Base-by-base conservation (phyloP, 345 rosid genomes). In the Capsella bursapastoris region DNA sequence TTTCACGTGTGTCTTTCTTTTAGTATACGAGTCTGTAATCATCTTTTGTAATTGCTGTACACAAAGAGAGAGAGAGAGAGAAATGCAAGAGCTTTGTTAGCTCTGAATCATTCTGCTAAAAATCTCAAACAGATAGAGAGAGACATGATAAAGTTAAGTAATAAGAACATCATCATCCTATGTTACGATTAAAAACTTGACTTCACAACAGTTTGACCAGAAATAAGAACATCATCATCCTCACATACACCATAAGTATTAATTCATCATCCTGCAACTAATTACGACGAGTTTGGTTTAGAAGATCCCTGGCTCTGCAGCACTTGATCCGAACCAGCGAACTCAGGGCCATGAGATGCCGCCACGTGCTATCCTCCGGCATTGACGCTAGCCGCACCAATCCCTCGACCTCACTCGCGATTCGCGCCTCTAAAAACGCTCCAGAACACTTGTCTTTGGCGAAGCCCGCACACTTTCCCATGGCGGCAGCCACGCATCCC, bases 371-470 rank as follows among this genome's bases (percentile, higher is more conserved):
- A 3, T 80, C 71, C 58, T 50, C 79, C 40, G 83, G 91, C 80
- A 82, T 52, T 57, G 86, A 86, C 6, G 81, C 91, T 37, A 75
- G 13, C 53, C 82, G 68, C 5, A 88, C 67, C 77, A 86, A 60
- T 70, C 52, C 82, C 81, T 64, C 70, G 7, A 76, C 82, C 53
- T 67, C 66, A 56, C 68, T 56, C 49, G 73, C 90, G 53, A 94
- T 77, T 76, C 88, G 87, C 49, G 97, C 97, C 6, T 86, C 86
- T 62, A 80, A n/a, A 59, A 88, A 95, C 34, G 92, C 83, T 40
- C 3, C 66, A 37, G 32, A 58, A 57, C 96, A 86, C 77, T 82
- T 89, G 12, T 75, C 86, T 77, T 64, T 84, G 12, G 97, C 97
- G 66, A 90, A 86, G 3, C 67, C 85, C 0, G 72, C 78, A 45